A percentile compares a stretch with the other conserved stretches of the same genome.
Evolutionary conservation across 768 basidiomycete genomes (phyloP).

Genomic region (Pulveroboletus ravenelii): DNA sequence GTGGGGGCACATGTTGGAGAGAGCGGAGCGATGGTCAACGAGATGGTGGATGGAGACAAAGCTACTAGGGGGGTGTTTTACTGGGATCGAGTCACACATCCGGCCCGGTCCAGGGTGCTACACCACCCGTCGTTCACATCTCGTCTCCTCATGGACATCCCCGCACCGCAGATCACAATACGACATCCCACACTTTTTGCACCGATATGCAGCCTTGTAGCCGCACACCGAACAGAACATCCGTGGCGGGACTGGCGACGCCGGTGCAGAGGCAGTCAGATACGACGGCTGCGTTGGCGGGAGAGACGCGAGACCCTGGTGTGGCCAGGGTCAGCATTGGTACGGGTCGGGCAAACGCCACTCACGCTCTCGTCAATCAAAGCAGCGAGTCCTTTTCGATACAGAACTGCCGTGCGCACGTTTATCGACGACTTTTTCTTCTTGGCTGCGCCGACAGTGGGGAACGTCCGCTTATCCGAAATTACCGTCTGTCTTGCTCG

Average conservation of each 20-base stretch:
- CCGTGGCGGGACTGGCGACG: conserved; percentile 60
- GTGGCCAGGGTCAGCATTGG: neutral
- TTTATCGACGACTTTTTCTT: conserved; percentile 82
- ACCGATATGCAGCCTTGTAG: conserved; percentile 77
- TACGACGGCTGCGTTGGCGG: conserved; percentile 59
- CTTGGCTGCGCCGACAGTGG: conserved; percentile 23
- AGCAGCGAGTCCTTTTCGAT: conserved; percentile 71
- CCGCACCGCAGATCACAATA: conserved; percentile 76
- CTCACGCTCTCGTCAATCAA: conserved; percentile 79
- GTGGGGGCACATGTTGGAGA: conserved; percentile 46
- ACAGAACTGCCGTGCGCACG: conserved; percentile 73
- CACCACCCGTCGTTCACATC: conserved; percentile 71
- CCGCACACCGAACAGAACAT: conserved; percentile 83
- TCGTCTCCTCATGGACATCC: conserved; percentile 69
- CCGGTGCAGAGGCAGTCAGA: conserved; percentile 60
- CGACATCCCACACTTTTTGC: conserved; percentile 69
- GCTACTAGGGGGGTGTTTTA: no score
- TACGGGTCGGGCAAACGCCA: conserved; percentile 6
- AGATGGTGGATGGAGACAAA: neutral
- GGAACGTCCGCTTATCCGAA: conserved; percentile 65
- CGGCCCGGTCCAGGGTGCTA: conserved; percentile 29
- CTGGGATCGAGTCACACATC: conserved; percentile 10
- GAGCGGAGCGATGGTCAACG: neutral
- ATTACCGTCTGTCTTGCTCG: conserved; percentile 68
- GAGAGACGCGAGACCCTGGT: conserved; percentile 54